Evolutionary conservation across 2,329 filamentous ascomycete genomes (phyloP), one percentile per base, ranked within the genome.

Genomic region (Pseudocercospora vitis): DNA sequence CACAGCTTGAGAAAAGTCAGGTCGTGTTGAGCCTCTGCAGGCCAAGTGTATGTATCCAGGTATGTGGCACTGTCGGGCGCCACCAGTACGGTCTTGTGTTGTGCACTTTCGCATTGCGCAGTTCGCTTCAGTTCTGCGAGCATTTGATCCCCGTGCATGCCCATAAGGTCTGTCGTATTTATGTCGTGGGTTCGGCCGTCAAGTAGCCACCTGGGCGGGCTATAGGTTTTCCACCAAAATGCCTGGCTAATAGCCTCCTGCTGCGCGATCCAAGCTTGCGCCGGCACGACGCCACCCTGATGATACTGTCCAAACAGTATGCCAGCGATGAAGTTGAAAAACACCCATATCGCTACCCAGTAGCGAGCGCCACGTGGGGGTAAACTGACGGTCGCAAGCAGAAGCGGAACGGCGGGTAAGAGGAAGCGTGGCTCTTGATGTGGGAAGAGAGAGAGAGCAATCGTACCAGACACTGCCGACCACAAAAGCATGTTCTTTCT

Each of bases 141-240:
- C 67, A 91, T 76, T 5, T 73, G 62, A 2, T 80, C 76, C 5
- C 84, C 84, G 32, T 81, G 76, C 72, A 88, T 80, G 3, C 87
- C 86, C 83, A 90, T 91, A 16, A 91, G 75, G 65, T 91, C 88
- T 55, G 78, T 77, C 1, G 88, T 91, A 24, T 74, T 78, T n/a
- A 91, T 72, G 7, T 87, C 78, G 61, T 85, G 81, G 60, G 88
- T 90, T 70, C 87, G 88, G 50, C 86, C 85, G 60, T 90, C 86
- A 5, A 91, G 76, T 16, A 92, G 78, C 87, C 88, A 92, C 29
- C 87, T 85, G 0, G 88, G 88, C 14, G 88, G 88, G 68, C 85
- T 88, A 68, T 91, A 91, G 1, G 88, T 91, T 70, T 91, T 91
- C 88, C 88, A 92, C 88, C 88, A 92, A 47, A 88, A 78, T 3